Percentiles rank a stretch among this genome's conserved stretches.
These are phyloP conservation scores for Periconia digitata DNA, from an alignment of 2,329 filamentous ascomycete species.

Conservation along the genomic window DNA sequence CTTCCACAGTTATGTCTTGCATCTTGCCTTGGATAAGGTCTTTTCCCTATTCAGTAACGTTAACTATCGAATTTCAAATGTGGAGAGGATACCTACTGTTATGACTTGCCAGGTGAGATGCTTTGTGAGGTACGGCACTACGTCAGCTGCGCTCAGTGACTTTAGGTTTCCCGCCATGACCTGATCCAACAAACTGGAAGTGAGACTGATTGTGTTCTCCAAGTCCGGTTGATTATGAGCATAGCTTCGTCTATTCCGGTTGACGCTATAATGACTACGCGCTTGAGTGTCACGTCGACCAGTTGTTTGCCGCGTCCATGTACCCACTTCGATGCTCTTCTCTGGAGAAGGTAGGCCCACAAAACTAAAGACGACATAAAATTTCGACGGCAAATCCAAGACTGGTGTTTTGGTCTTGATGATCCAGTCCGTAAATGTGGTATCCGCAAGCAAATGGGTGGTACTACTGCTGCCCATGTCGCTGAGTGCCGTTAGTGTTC, in stretches of 20 bases:
- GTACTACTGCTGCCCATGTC: not conserved
- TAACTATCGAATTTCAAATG: conserved; percentile 8
- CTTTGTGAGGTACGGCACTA: conserved; percentile 29
- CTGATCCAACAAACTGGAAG: conserved; percentile 25
- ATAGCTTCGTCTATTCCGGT: no score
- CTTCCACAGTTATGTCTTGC: conserved; percentile 19
- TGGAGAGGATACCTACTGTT: conserved; percentile 24
- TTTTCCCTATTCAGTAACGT: no score
- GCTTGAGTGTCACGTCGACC: conserved; percentile 4
- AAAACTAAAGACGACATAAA: conserved; percentile 26
- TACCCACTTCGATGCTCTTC: conserved; percentile 19
- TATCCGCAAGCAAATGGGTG: conserved; percentile 1
- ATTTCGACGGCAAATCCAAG: conserved; percentile 15
- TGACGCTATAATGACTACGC: no score
- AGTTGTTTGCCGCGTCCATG: conserved; percentile 29
- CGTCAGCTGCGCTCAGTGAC: conserved; percentile 20
- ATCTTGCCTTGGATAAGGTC: no score
- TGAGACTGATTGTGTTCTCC: conserved; percentile 26
- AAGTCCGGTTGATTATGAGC: conserved; percentile 8
- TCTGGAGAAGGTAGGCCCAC: conserved; percentile 19
- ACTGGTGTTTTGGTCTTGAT: conserved; percentile 17
- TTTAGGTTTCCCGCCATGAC: conserved; percentile 19
- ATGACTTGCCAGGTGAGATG: conserved; percentile 32
- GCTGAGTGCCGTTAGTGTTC: conserved; percentile 4
- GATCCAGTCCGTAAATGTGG: conserved; percentile 29